Percentiles rank a stretch among this genome's conserved stretches.
Conservation (phyloP, 345 rosid genomes). For the Brassica rapa region DNA sequence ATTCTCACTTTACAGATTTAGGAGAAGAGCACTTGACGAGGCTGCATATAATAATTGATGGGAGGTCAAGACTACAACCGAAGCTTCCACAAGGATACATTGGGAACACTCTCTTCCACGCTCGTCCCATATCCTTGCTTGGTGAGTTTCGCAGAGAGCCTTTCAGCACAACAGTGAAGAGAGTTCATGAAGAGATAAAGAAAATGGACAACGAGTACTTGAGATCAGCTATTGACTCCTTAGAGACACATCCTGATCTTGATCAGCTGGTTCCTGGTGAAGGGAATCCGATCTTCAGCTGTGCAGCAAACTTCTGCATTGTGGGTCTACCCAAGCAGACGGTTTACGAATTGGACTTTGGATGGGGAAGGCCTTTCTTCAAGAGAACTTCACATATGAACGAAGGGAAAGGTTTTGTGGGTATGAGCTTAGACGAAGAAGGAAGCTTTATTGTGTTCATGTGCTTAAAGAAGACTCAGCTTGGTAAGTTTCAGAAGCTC, state of each 20-base stretch:
- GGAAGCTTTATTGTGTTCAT: constrained; percentile 58
- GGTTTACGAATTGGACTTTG: constrained; percentile 57
- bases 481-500: constrained; percentile 55
- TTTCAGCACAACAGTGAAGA: constrained; percentile 36
- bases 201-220: constrained; percentile 46
- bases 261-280: constrained; percentile 37
- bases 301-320: constrained; percentile 57
- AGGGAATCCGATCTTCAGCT: constrained; percentile 46
- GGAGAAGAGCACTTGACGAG: constrained; percentile 34
- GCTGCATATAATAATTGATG: constrained; percentile 44
- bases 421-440: constrained; percentile 49
- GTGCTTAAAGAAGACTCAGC: constrained; percentile 55
- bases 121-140: constrained; percentile 14
- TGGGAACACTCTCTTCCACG: constrained; percentile 47
- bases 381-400: constrained; percentile 51
- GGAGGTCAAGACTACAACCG: constrained; percentile 48
- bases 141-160: constrained; percentile 39
- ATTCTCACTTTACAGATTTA: constrained; percentile 18
- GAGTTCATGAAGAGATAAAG: constrained; percentile 34
- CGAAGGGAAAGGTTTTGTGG: constrained; percentile 56
- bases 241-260: constrained; percentile 35
- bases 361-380: constrained; percentile 67
- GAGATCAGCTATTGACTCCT: constrained; percentile 49
- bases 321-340: constrained; percentile 47
- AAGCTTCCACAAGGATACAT: constrained; percentile 47